Base-by-base conservation (phyloP, 2,329 filamentous ascomycete genomes). In the Epichloe uncinata region DNA sequence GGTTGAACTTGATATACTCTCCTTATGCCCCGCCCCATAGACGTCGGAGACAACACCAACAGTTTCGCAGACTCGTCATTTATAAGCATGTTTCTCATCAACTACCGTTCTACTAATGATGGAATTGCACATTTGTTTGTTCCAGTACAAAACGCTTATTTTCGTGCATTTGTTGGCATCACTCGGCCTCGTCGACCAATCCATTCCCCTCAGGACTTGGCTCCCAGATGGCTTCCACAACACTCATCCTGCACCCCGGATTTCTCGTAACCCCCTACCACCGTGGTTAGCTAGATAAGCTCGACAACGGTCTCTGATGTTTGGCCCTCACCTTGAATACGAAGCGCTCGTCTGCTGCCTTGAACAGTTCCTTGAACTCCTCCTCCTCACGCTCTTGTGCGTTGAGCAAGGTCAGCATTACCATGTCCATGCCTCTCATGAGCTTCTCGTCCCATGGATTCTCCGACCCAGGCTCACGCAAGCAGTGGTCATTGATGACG, bases 381-480 rank as follows among this genome's bases (percentile, higher is more conserved):
- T 60, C 57, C 52, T 72, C 69, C 3, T 65, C 64, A 8, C 75
- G 66, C 61, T 78, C 75, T 56, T 74, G 69, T 2, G 73, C 68
- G 53, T 78, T 78, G 37, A 76, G 62, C 35, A 76, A 52, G 9
- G 67, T 67, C 58, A 77, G 57, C 74, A 78, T 77, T 3, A 74
- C 61, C 53, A 77, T 58, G 54, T 77, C 74, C 71, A 77, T 75
- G 35, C 68, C 66, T 12, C 69, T 61, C 50, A 74, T 70, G 40
- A 73, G 60, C 53, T 66, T 71, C 56, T 74, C 71, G 52, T 75
- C 71, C 67, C 68, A 72, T 1, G 65, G 57, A 20, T 61, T 64
- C 53, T 73, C 69, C 3, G 53, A 56, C 0, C 67, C 68, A 1
- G 65, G 60, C 30, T 68, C 64, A 0, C 65, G 61, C 2, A 74